Base-by-base conservation (phyloP, 2,329 filamentous ascomycete species). In the Cytospora piceae region DNA sequence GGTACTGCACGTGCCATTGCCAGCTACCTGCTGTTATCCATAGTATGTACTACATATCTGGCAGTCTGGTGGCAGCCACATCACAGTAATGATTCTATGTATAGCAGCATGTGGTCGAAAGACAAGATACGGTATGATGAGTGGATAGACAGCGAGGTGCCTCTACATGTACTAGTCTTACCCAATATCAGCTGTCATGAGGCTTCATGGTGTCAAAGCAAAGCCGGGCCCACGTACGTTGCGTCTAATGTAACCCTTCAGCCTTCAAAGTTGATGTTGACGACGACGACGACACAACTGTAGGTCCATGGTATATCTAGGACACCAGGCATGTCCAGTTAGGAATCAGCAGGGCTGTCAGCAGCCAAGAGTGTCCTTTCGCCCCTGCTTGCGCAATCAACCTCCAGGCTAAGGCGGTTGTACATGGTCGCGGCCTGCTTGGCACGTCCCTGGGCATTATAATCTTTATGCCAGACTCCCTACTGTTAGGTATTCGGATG, bases 331-430 rank as follows among this genome's bases (percentile, higher is more conserved):
- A 20, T 46, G 20, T 17, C 39, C 17, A n/a, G 39, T 46, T n/a
- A 9, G 5, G n/a, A n/a, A 7, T 46, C 39, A 17, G 39, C 17
- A 42, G 39, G 15, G 4, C n/a, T n/a, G 20, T 46, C 42, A 46
- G 42, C 42, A 46, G 52, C 29, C 17, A 53, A 51, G 58, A 51
- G 39, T 60, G 49, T 42, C 14, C 24, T 61, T 42, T 63, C 58
- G 63, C 66, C 66, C n/a, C 63, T 65, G 63, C 66, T 65, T 67
- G 66, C 66, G 66, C 66, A 67, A 65, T 59, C 65, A 60, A 22
- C 51, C 52, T 42, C 53, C 42, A 52, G 39, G 24, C 55, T 54
- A 39, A 39, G 51, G 9, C 51, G 11, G 22, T 27, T 9, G 5
- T 27, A 20, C 24, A 32, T 61, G 22, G 39, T 42, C 32, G 56